Conservation (phyloP, 345 rosid species). For the Cochlearia excelsa region DNA sequence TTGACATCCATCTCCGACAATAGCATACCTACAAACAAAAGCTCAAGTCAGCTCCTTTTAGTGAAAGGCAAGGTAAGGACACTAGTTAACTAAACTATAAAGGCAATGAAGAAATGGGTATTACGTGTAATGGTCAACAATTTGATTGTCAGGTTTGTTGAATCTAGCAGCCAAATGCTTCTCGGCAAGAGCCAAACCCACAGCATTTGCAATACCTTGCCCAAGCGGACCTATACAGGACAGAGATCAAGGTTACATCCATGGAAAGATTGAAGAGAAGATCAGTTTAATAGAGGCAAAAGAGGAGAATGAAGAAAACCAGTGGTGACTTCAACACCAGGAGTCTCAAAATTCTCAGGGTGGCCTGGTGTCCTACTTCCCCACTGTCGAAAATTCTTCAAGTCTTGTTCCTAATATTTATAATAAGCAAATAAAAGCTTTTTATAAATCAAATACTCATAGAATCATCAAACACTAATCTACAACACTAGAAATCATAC, state of each 20-base stretch:
- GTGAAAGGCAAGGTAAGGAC: no score
- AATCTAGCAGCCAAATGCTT: constrained; percentile 87
- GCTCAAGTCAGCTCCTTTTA: no score
- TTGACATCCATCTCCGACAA: constrained; percentile 96
- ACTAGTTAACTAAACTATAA: neutral
- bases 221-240: constrained; percentile 78
- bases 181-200: constrained; percentile 93
- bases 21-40: constrained; percentile 47
- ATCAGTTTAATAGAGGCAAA: no score
- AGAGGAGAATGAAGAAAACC: constrained; percentile 37
- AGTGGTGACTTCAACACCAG: constrained; percentile 97
- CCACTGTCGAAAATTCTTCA: constrained; percentile 89
- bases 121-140: constrained; percentile 92
- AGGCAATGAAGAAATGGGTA: neutral
- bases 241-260: no score
- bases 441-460: no score
- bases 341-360: constrained; percentile 99
- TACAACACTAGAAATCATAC: no score
- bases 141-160: constrained; percentile 77
- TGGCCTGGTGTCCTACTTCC: constrained; percentile 98
- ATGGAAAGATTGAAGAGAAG: no score
- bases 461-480: constrained; percentile 19
- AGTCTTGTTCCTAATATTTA: constrained; percentile 73
- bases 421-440: neutral
- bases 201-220: constrained; percentile 89